Conservation (phyloP, 129 eudicot genomes). For the Ambrosia trifida region DNA sequence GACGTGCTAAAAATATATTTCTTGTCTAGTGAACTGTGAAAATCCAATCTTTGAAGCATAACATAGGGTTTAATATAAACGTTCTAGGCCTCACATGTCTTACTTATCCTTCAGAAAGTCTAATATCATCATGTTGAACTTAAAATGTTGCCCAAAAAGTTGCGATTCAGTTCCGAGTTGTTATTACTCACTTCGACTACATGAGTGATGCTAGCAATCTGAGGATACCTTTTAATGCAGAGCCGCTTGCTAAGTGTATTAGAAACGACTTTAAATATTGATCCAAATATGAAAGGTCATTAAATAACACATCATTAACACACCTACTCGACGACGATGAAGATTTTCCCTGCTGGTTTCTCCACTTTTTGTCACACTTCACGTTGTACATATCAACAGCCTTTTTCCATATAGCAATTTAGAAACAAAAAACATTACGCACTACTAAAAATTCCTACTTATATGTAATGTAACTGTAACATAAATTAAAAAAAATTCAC, state of each 20-base stretch:
- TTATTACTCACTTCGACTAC: slow-evolving; percentile 32
- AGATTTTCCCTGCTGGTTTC: slow-evolving; percentile 51
- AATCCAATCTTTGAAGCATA: too few relatives aligned
- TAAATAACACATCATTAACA: background rate
- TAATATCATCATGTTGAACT: too few relatives aligned
- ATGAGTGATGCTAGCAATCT: slow-evolving; percentile 39
- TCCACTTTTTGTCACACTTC: slow-evolving; percentile 76
- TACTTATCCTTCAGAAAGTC: too few relatives aligned
- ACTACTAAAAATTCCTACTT: background rate
- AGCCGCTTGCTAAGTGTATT: slow-evolving; percentile 65
- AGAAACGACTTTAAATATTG: slow-evolving; percentile 52
- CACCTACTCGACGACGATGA: slow-evolving; percentile 57
- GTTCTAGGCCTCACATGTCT: too few relatives aligned
- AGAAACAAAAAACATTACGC: background rate
- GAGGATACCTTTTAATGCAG: slow-evolving; percentile 54
- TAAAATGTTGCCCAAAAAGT: too few relatives aligned
- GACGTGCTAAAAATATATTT: too few relatives aligned
- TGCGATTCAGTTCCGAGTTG: slow-evolving; percentile 33
- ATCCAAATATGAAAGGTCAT: background rate
- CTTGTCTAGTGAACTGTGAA: too few relatives aligned
- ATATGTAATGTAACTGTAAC: background rate
- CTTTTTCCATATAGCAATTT: slow-evolving; percentile 35
- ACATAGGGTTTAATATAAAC: too few relatives aligned
- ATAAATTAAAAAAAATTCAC: background rate
- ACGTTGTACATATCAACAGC: slow-evolving; percentile 90